phyloP scores from a whole-genome alignment of 495 filamentous ascomycete species.

The Rostrohypoxylon terebratum region DNA sequence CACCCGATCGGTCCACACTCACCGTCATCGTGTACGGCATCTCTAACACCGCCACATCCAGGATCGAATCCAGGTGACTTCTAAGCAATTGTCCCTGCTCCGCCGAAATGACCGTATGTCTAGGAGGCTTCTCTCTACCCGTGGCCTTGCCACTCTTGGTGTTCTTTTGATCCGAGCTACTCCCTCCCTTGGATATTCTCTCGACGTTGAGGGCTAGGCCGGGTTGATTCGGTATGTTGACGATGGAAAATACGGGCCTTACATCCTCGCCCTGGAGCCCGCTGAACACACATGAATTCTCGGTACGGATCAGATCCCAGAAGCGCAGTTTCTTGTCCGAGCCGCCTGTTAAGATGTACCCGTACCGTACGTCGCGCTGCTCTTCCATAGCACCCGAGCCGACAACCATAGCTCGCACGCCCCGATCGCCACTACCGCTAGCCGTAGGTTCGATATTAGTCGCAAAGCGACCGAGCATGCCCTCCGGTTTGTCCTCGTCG shows the following conservation, averaged over 20 bases:
- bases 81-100: conserved; percentile 88
- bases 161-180: conserved; percentile 53
- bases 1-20: conserved; percentile 89
- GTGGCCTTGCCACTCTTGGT: conserved; percentile 47
- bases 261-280: conserved; percentile 78
- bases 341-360: conserved; percentile 86
- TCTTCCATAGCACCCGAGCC: conserved; percentile 67
- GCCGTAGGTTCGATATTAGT: conserved; percentile 71
- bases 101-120: conserved; percentile 86
- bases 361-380: conserved; percentile 67
- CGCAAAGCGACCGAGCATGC: conserved; percentile 89
- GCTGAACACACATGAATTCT: conserved; percentile 80
- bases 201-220: conserved; percentile 80
- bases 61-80: conserved; percentile 87
- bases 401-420: conserved; percentile 70
- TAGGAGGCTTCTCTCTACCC: conserved; percentile 62
- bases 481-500: conserved; percentile 88
- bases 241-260: conserved; percentile 70
- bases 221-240: conserved; percentile 70
- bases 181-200: conserved; percentile 64
- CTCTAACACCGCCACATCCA: conserved; percentile 89
- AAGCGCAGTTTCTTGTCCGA: conserved; percentile 91
- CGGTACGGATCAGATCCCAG: conserved; percentile 84
- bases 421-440: conserved; percentile 62
- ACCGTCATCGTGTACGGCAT: conserved; percentile 92